Conservation (phyloP, 306 rosid genomes). For the Notholithocarpus densiflorus region DNA sequence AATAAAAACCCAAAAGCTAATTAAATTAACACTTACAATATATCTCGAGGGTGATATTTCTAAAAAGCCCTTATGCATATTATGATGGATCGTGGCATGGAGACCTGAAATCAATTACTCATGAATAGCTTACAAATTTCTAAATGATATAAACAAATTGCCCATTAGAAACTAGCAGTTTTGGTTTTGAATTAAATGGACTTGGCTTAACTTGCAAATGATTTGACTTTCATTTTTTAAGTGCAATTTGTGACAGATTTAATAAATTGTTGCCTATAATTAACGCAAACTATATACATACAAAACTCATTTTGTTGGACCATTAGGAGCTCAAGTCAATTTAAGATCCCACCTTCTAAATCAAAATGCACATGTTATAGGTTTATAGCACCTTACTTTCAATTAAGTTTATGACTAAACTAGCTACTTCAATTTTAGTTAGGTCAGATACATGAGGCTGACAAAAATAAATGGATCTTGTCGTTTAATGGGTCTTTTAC, state of each 20-base stretch:
- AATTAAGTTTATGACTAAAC: neutral
- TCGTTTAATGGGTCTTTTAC: neutral
- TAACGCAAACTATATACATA: neutral
- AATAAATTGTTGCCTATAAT: neutral
- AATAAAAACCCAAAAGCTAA: too few relatives aligned
- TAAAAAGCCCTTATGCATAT: too few relatives aligned
- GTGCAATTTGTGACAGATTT: neutral
- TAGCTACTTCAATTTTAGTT: neutral
- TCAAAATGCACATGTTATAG: neutral
- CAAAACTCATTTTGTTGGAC: neutral
- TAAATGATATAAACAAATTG: too few relatives aligned
- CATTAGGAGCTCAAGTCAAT: neutral
- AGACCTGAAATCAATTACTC: too few relatives aligned
- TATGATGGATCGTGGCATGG: too few relatives aligned
- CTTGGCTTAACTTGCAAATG: neutral
- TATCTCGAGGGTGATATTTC: too few relatives aligned
- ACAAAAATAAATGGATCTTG: neutral
- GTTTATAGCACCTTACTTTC: neutral
- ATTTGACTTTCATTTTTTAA: neutral
- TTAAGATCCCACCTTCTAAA: neutral
- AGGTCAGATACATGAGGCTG: neutral
- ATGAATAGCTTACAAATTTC: too few relatives aligned
- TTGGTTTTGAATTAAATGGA: neutral
- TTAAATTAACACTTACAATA: too few relatives aligned
- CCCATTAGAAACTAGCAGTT: neutral